Evolutionary conservation across 805 yeast genomes (phyloP).

Genomic region (Metschnikowia aberdeeniae): DNA sequence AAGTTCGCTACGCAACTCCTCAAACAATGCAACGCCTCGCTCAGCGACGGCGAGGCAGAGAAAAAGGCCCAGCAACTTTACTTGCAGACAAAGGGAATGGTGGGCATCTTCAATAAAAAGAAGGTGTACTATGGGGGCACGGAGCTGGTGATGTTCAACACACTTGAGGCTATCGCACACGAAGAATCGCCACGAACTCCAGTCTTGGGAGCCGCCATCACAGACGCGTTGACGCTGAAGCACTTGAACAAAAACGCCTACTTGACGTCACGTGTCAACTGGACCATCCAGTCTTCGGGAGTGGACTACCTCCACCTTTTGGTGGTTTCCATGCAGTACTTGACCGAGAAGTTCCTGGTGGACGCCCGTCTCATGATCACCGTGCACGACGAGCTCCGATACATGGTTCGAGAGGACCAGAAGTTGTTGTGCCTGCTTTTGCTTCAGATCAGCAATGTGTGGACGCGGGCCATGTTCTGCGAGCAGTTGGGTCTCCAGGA

Average conservation of each 20-base stretch:
- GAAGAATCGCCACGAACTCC: conserved; percentile 83
- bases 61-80: conserved; percentile 65
- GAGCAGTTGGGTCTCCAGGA: conserved; percentile 87
- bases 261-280: conserved; percentile 86
- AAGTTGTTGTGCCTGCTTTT: conserved; percentile 74
- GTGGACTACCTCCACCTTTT: conserved; percentile 91
- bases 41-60: conserved; percentile 64
- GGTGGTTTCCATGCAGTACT: conserved; percentile 82
- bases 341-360: conserved; percentile 57
- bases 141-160: conserved; percentile 87
- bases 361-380: conserved; percentile 79
- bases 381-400: conserved; percentile 94
- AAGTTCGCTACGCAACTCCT: conserved; percentile 82
- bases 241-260: conserved; percentile 64
- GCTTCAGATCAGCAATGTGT: conserved; percentile 81
- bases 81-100: conserved; percentile 73
- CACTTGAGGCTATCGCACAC: conserved; percentile 81
- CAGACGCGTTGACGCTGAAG: conserved; percentile 67
- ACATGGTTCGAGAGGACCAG: conserved; percentile 68
- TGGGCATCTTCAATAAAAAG: conserved; percentile 22
- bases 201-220: conserved; percentile 87
- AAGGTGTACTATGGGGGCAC: conserved; percentile 79
- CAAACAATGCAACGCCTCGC: conserved; percentile 72
- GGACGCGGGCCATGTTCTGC: conserved; percentile 96
- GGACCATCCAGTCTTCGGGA: conserved; percentile 98